Base-by-base conservation (phyloP, 2,329 filamentous ascomycete species). In the Fusarium coicis region DNA sequence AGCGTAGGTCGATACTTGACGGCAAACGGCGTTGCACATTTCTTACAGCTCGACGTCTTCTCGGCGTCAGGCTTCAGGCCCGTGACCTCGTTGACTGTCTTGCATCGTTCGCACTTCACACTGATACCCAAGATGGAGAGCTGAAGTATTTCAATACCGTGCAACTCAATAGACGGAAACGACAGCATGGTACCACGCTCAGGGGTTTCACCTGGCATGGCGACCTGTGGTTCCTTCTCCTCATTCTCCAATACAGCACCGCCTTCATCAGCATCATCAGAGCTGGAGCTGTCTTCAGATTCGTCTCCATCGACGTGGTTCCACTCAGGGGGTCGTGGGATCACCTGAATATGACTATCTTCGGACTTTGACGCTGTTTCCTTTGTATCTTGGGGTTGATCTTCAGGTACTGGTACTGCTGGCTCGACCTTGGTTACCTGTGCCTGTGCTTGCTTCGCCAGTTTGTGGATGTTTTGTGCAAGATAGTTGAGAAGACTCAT, bases 291-390 rank as follows among this genome's bases (percentile, higher is more conserved):
- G 52, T 87, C 85, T 19, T 87, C 85, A 8, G 85, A 85, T 26
- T 87, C 86, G 18, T 83, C 82, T 18, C 84, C 84, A 26, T 82
- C 80, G 16, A 82, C 84, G 7, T 84, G 78, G 34, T 81, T 81
- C 94, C 94, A 97, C 80, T 97, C 94, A 0, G 93, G 92, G 15
- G 94, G 94, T 12, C 93, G 87, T 16, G 92, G 89, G 59, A 96
- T 93, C 66, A 93, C 83, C 67, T 92, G 88, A 54, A 96, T 83
- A 77, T 96, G 93, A 39, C 87, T 86, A 34, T 89, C 90, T 50
- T 85, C 83, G 14, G 66, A 12, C 32, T 63, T 72, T n/a, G 59
- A 23, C 42, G 36, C 32, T 26, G 56, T 18, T 47, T 68, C 55
- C 16, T 59, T 46, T 46, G 23, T 46, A 32, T 50, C 37, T n/a